A percentile compares a stretch with the other conserved stretches of the same genome.
Conservation (phyloP, 2,329 filamentous ascomycete genomes). For the Colletotrichum lini region DNA sequence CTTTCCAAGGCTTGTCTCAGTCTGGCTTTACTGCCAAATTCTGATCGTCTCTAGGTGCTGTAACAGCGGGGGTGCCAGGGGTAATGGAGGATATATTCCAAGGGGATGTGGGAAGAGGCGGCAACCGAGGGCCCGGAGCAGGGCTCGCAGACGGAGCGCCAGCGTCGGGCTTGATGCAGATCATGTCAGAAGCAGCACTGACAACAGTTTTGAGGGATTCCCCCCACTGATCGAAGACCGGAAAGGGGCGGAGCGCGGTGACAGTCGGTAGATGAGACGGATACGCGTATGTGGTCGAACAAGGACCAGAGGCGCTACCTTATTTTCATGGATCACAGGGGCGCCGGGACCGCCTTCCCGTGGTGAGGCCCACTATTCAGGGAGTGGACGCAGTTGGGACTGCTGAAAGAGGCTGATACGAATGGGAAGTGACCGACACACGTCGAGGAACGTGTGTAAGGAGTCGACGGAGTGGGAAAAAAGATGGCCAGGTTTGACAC, state of each 20-base stretch:
- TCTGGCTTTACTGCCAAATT: constrained; percentile 33
- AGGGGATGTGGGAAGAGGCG: not conserved
- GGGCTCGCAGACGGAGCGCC: constrained; percentile 23
- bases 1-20: constrained; percentile 37
- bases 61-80: constrained; percentile 3
- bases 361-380: constrained; percentile 24
- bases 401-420: constrained; percentile 20
- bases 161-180: constrained; percentile 41
- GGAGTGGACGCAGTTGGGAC: constrained; percentile 16
- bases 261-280: constrained; percentile 47
- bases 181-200: constrained; percentile 45
- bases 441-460: constrained; percentile 19
- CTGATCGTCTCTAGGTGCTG: constrained; percentile 29
- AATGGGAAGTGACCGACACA: constrained; percentile 6
- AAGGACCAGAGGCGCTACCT: constrained; percentile 38
- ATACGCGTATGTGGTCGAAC: constrained; percentile 35
- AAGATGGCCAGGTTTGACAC: constrained; percentile 32
- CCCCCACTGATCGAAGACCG: constrained; percentile 46
- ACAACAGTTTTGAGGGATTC: constrained; percentile 38
- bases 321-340: constrained; percentile 36
- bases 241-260: constrained; percentile 46
- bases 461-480: constrained; percentile 26
- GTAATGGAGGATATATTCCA: not conserved
- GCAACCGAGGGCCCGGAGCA: not conserved
- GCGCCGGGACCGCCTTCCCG: constrained; percentile 25